Conservation (phyloP, 257 asterid genomes). For the Rehmannia glutinosa region DNA sequence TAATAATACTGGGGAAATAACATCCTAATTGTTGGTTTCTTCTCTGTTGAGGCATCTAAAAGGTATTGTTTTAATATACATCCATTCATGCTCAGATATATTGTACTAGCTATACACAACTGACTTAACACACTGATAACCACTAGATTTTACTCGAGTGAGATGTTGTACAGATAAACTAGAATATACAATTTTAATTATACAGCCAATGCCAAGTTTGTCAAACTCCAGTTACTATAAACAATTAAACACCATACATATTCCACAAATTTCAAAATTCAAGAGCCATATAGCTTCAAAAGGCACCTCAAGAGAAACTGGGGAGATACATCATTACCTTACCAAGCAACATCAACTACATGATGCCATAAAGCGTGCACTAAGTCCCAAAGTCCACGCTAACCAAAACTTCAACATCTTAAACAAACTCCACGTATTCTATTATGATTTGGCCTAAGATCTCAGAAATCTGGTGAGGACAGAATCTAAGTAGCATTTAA, state of each 20-base stretch:
- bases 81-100: neutral
- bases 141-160: neutral
- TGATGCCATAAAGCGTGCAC: too few relatives aligned
- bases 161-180: slow-evolving; percentile 21
- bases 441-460: slow-evolving; percentile 30
- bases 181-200: slow-evolving; percentile 16
- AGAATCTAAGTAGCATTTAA: slow-evolving; percentile 41
- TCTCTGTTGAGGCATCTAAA: too few relatives aligned
- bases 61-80: too few relatives aligned
- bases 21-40: too few relatives aligned
- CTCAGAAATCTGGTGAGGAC: slow-evolving; percentile 26
- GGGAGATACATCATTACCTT: too few relatives aligned
- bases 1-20: too few relatives aligned
- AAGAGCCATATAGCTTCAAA: slow-evolving; percentile 15
- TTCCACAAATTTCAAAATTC: slow-evolving; percentile 29
- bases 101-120: slow-evolving; percentile 17
- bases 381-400: too few relatives aligned
- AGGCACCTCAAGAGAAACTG: slow-evolving; percentile 8
- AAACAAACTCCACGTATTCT: slow-evolving; percentile 2
- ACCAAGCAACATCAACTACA: too few relatives aligned
- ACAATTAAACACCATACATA: slow-evolving; percentile 16
- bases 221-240: too few relatives aligned
- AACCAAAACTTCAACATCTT: slow-evolving; percentile 16
- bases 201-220: too few relatives aligned
- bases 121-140: neutral